These are phyloP conservation scores for Neopestalotiopsis sp. DNA, from an alignment of 2,329 filamentous ascomycete species.

Conservation along the genomic window DNA sequence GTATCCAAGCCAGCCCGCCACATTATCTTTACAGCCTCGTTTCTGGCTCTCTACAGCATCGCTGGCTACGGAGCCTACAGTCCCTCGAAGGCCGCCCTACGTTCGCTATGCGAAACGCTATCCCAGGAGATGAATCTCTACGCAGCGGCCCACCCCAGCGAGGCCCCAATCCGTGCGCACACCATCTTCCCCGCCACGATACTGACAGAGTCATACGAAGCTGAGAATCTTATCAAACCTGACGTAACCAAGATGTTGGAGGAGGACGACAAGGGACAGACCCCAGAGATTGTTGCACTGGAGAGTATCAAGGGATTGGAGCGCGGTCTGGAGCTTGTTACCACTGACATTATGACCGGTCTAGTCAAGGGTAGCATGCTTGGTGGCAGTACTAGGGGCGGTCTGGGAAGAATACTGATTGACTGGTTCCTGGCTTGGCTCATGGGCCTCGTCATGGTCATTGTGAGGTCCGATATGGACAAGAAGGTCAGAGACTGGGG, in stretches of 20 bases:
- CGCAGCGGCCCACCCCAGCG: conserved; percentile 32
- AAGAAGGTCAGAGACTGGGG: conserved; percentile 21
- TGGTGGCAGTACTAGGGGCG: conserved; percentile 28
- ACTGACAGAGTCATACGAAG: conserved; percentile 54
- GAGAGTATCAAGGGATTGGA: conserved; percentile 32
- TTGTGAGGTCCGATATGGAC: conserved; percentile 30
- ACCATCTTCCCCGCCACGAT: conserved; percentile 71
- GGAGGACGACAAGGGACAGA: conserved; percentile 23
- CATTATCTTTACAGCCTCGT: conserved; percentile 72
- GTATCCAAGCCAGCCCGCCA: conserved; percentile 50
- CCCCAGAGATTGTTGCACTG: conserved; percentile 27
- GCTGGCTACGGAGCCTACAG: conserved; percentile 71
- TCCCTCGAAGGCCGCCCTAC: conserved; percentile 71
- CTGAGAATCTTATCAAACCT: conserved; percentile 28
- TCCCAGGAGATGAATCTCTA: conserved; percentile 62
- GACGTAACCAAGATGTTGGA: conserved; percentile 23
- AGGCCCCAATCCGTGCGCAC: conserved; percentile 60
- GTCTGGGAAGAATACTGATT: conserved; percentile 20
- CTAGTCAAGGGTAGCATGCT: conserved; percentile 27
- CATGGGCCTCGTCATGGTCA: conserved; percentile 26
- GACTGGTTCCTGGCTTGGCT: conserved; percentile 27
- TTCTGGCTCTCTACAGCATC: conserved; percentile 65
- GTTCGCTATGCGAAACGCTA: conserved; percentile 68
- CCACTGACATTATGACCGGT: conserved; percentile 27
- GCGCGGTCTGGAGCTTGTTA: conserved; percentile 33